Percentiles rank a stretch among this genome's conserved stretches.
These are phyloP conservation scores for Ceratonia siliqua DNA, from an alignment of 306 rosid genomes.

Conservation along the genomic window DNA sequence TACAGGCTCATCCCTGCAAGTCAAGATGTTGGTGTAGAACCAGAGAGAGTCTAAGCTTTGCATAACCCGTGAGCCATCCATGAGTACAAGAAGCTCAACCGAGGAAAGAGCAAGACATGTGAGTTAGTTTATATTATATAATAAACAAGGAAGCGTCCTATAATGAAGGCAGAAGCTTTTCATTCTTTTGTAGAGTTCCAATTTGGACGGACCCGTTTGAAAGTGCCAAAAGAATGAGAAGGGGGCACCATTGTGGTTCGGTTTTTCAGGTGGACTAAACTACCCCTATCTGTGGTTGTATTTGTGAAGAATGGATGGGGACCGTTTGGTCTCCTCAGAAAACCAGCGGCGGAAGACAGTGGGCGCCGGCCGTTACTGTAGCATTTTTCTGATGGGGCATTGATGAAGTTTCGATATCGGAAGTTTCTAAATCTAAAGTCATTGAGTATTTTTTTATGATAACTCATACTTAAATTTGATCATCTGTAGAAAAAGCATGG, in stretches of 20 bases:
- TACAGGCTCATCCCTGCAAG: not conserved
- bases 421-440: not conserved
- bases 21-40: conserved; percentile 60
- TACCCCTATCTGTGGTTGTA: not conserved
- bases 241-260: not conserved
- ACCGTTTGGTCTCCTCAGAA: not conserved
- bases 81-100: conserved; percentile 8
- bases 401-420: not conserved
- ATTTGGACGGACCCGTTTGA: not conserved
- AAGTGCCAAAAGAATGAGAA: not conserved
- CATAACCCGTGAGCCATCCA: conserved; percentile 46
- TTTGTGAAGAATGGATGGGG: not conserved
- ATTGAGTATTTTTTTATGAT: too few species aligned
- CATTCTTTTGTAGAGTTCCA: not conserved
- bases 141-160: not conserved
- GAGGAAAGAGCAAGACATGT: not conserved
- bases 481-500: too few species aligned
- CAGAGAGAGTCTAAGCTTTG: conserved; percentile 61
- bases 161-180: not conserved
- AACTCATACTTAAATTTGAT: too few species aligned
- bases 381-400: not conserved
- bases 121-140: not conserved
- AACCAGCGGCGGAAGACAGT: conserved; percentile 6
- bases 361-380: not conserved
- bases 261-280: not conserved